Evolutionary conservation across 257 asterid genomes (phyloP).

Genomic region (Solanum lycopersicoides): DNA sequence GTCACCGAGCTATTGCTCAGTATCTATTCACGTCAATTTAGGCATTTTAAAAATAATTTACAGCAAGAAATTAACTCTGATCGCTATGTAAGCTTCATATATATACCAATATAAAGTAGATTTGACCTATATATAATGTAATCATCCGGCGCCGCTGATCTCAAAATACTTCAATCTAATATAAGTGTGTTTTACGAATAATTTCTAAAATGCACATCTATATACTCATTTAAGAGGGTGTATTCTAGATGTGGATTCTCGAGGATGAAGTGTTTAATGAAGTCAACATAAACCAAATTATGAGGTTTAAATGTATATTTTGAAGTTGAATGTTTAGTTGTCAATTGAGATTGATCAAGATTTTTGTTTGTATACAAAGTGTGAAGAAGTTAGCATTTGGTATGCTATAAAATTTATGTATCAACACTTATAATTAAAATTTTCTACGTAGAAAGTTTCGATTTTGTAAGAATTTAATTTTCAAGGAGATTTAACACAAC

Average conservation of each 20-base stretch:
- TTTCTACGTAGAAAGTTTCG: neutral
- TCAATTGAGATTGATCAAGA: too few relatives aligned
- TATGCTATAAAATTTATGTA: too few relatives aligned
- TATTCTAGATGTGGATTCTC: neutral
- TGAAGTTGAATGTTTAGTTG: too few relatives aligned
- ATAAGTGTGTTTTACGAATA: neutral
- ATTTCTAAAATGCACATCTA: neutral
- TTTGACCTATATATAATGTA: too few relatives aligned
- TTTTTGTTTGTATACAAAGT: too few relatives aligned
- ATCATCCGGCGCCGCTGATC: neutral
- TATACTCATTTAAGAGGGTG: neutral
- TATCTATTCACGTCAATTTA: too few relatives aligned
- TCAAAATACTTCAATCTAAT: neutral
- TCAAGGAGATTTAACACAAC: neutral
- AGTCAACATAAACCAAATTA: neutral
- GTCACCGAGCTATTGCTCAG: too few relatives aligned
- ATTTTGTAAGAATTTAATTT: neutral
- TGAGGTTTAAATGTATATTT: neutral
- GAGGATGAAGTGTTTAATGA: neutral
- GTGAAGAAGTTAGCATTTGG: too few relatives aligned
- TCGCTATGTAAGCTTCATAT: too few relatives aligned
- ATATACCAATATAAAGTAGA: too few relatives aligned
- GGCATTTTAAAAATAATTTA: too few relatives aligned
- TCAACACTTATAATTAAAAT: neutral
- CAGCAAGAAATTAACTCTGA: too few relatives aligned